phyloP scores from a whole-genome alignment of 495 filamentous ascomycete species.

The Penicillium canariense region DNA sequence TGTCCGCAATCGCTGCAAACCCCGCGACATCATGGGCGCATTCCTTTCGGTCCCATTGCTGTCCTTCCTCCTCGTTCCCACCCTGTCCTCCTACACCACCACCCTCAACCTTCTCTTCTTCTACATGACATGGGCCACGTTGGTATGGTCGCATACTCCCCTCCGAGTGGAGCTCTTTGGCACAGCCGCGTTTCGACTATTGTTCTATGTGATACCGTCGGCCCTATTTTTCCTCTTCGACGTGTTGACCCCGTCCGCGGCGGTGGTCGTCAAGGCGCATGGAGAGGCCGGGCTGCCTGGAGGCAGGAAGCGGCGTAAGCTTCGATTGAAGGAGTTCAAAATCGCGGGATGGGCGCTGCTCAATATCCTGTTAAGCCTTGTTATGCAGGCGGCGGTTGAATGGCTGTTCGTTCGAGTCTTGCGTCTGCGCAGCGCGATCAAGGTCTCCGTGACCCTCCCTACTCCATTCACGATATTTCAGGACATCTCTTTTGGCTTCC shows the following conservation, averaged over 20 bases:
- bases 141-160: conserved; percentile 72
- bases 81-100: conserved; percentile 63
- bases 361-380: conserved; percentile 62
- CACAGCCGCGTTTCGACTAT: conserved; percentile 61
- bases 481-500: conserved; percentile 49
- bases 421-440: conserved; percentile 52
- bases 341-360: conserved; percentile 56
- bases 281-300: conserved; percentile 63
- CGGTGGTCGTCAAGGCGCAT: conserved; percentile 65
- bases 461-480: conserved; percentile 60
- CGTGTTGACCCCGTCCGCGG: conserved; percentile 60
- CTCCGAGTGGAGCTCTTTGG: conserved; percentile 74
- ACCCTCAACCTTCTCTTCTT: conserved; percentile 86
- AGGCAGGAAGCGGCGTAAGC: conserved; percentile 43
- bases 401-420: conserved; percentile 50
- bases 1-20: not conserved
- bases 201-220: conserved; percentile 74
- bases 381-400: conserved; percentile 58
- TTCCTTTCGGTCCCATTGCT: conserved; percentile 70
- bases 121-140: conserved; percentile 83
- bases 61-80: conserved; percentile 59
- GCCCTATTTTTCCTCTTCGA: conserved; percentile 74
- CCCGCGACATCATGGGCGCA: conserved; percentile 48
- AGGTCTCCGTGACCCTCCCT: conserved; percentile 56
- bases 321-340: conserved; percentile 34